phyloP scores from a whole-genome alignment of 768 basidiomycete genomes.

The Tulasnella sp. region DNA sequence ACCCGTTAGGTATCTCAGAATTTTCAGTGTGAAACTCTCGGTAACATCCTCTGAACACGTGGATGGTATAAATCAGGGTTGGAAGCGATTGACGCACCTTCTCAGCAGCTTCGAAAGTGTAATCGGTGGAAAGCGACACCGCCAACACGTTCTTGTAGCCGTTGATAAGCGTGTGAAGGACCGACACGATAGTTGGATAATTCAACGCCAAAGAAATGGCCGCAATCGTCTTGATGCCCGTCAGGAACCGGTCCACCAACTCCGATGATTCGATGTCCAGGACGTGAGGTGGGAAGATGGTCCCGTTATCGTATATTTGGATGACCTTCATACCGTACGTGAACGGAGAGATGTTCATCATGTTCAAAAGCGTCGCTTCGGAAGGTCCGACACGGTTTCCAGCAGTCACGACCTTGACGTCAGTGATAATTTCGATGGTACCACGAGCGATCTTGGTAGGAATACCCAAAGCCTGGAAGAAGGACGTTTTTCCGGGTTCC shows the following conservation, averaged over 20 bases:
- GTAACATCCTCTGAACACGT: slow-evolving; percentile 27
- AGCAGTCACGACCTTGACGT: slow-evolving; percentile 87
- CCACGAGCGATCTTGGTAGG: slow-evolving; percentile 99
- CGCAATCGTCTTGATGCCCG: slow-evolving; percentile 90
- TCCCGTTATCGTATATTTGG: slow-evolving; percentile 92
- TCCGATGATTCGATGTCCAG: slow-evolving; percentile 89
- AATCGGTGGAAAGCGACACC: slow-evolving; percentile 79
- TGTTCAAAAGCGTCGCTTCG: slow-evolving; percentile 97
- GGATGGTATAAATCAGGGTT: slow-evolving; percentile 19
- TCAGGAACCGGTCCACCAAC: slow-evolving; percentile 82
- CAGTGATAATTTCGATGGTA: slow-evolving; percentile 98
- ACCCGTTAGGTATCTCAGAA: slow-evolving; percentile 40
- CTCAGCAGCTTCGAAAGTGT: slow-evolving; percentile 85
- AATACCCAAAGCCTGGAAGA: slow-evolving; percentile 99
- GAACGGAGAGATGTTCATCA: slow-evolving; percentile 99
- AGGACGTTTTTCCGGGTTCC: slow-evolving; percentile 99
- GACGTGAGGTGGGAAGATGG: slow-evolving; percentile 77
- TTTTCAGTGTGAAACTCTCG: slow-evolving; percentile 63
- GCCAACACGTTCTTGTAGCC: slow-evolving; percentile 98
- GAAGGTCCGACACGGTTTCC: slow-evolving; percentile 92
- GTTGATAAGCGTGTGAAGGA: slow-evolving; percentile 92
- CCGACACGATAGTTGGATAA: slow-evolving; percentile 92
- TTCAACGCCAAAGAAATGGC: slow-evolving; percentile 89
- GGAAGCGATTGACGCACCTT: slow-evolving; percentile 46
- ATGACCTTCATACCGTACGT: slow-evolving; percentile 99